Evolutionary conservation across 2,329 filamentous ascomycete genomes (phyloP), one percentile per base, ranked within the genome.

Genomic region (Tolypocladium sp.): DNA sequence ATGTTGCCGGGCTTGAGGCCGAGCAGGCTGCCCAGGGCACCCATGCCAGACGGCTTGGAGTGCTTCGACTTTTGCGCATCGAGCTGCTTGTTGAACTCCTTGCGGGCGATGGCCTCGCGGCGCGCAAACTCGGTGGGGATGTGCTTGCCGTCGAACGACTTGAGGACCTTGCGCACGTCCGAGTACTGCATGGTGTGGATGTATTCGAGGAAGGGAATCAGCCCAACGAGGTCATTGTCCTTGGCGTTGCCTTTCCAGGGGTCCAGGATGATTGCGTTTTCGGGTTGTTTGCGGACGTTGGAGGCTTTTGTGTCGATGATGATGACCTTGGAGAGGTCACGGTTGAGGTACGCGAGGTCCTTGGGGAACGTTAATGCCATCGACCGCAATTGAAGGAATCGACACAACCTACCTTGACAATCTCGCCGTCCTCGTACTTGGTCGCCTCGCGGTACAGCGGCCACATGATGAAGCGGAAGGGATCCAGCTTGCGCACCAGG

Each of bases 171-270:
- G 65, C 94, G 90, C 17, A 95, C 90, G 68, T 99, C 94, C 57
- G 86, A 81, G 67, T 91, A 90, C 64, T 92, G 89, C 90, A 97
- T 96, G 25, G 92, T 94, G 65, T 92, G 91, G 64, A 99, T 85
- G 75, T 97, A 97, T 77, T 99, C 94, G 63, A 99, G 86, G 85
- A 99, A 97, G 15, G 94, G 94, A 60, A 99, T 96, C 55, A 97
- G 79, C 4, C 87, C 84, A 27, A 99, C 89, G 13, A 99, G 87
- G 54, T 91, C 90, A 70, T 87, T 91, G 74, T 99, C 93, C 67
- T 87, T 84, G 54, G 86, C 76, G 65, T 95, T 83, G 40, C 94
- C 94, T 59, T 82, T 89, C 94, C 94, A 99, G 67, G 92, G 92
- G 37, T 91, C 86, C 37, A 99, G 79, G 54, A 97, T 79, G 65